A percentile compares a stretch with the other conserved stretches of the same genome.
phyloP scores from a whole-genome alignment of 805 yeast genomes.

The Candida tibetensis region DNA sequence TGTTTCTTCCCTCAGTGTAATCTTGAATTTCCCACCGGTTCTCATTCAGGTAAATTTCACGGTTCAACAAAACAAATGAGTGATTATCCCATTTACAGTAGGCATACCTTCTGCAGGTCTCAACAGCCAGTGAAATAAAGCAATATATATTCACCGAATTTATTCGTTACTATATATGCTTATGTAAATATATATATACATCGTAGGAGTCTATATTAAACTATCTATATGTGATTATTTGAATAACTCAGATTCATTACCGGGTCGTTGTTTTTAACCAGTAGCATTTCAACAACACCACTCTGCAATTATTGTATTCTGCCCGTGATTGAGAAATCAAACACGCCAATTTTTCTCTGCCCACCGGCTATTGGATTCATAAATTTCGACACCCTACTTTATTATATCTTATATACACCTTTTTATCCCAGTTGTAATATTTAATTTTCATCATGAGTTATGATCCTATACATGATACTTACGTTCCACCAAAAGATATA shows the following conservation, averaged over 20 bases:
- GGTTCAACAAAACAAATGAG: slow-evolving; percentile 7
- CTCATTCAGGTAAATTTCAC: too few relatives aligned
- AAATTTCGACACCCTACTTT: neutral
- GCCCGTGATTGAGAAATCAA: neutral
- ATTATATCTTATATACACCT: slow-evolving; percentile 4
- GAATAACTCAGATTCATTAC: too few relatives aligned
- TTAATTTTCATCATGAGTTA: slow-evolving; percentile 32
- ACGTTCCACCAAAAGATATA: slow-evolving; percentile 8
- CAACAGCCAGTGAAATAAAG: too few relatives aligned
- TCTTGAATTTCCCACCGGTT: too few relatives aligned
- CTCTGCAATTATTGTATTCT: neutral
- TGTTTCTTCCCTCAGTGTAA: too few relatives aligned
- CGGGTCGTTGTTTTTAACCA: neutral
- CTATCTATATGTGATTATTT: too few relatives aligned
- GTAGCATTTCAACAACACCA: neutral
- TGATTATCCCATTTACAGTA: neutral
- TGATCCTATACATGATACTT: slow-evolving; percentile 44
- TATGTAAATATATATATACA: too few relatives aligned
- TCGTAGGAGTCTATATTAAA: too few relatives aligned
- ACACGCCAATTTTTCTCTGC: neutral
- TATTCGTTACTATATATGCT: too few relatives aligned
- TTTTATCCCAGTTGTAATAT: too few relatives aligned
- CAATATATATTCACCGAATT: too few relatives aligned
- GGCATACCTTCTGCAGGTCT: neutral
- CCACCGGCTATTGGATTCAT: neutral